Evolutionary conservation across 495 filamentous ascomycete species (phyloP).

Genomic region (Pseudevernia furfuracea): DNA sequence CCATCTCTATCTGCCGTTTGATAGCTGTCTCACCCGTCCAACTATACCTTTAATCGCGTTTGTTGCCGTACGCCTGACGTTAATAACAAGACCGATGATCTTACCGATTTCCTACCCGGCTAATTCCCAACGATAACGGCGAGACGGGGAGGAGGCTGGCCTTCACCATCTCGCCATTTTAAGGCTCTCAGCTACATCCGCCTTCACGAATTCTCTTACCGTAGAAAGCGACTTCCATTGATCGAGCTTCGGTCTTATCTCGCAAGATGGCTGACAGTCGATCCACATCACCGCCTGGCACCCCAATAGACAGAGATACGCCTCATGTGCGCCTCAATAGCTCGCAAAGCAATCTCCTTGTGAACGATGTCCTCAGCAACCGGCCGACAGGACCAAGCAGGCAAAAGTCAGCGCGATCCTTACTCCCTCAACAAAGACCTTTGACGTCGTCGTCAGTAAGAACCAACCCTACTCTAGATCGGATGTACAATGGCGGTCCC

Average conservation of each 20-base stretch:
- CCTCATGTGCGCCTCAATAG: slow-evolving; percentile 57
- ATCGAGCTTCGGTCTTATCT: not conserved
- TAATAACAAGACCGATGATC: not conserved
- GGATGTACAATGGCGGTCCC: slow-evolving; percentile 33
- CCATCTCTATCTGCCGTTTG: not conserved
- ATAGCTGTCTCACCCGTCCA: not conserved
- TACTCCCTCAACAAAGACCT: slow-evolving; percentile 32
- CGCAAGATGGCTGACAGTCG: slow-evolving; percentile 10
- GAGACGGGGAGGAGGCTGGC: slow-evolving; percentile 10
- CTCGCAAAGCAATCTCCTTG: slow-evolving; percentile 45
- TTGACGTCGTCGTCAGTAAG: slow-evolving; percentile 24
- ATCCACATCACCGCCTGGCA: slow-evolving; percentile 26
- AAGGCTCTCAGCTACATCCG: not conserved
- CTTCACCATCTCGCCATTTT: not conserved
- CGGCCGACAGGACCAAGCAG: slow-evolving; percentile 30
- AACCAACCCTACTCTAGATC: slow-evolving; percentile 18
- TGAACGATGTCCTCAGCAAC: slow-evolving; percentile 30
- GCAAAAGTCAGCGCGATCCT: slow-evolving; percentile 34
- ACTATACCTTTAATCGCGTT: not conserved
- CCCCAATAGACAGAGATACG: slow-evolving; percentile 27
- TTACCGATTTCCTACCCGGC: not conserved
- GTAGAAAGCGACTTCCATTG: not conserved
- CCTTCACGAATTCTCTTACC: not conserved
- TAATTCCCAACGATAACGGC: not conserved
- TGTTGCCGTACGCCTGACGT: not conserved